Evolutionary conservation across 108 stramenopile species (phyloP), one percentile per base, ranked within the genome.

Genomic region (Nannochloropsis oceanica): DNA sequence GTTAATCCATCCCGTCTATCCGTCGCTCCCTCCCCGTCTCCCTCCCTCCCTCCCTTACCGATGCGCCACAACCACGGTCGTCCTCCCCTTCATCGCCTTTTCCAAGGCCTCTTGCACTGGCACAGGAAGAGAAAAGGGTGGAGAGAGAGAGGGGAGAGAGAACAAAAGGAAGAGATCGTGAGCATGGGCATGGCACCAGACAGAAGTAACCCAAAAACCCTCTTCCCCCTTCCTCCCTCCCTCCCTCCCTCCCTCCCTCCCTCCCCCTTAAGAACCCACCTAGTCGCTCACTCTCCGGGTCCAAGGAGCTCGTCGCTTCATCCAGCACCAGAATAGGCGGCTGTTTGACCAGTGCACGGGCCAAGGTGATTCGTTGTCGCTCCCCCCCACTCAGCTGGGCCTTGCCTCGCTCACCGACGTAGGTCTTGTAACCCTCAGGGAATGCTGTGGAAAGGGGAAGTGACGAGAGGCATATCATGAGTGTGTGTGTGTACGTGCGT

Each of bases 311-410:
- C 9, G 86, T 87, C 25, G 79, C 26, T 42, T 87, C 86, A 79
- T 87, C 86, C 50, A n/a, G 24, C 43, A 87, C 27, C 22, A 87
- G 10, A 0, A 87, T n/a, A 43, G 43, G 24, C 43, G 79, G 80
- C 0, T 80, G 42, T 9, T 43, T 27, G 13, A 87, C 20, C 25
- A 85, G 14, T 24, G 87, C 87, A 0, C 87, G 43, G n/a, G 87
- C 87, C 42, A 85, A 42, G 34, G 85, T 18, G 42, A 89, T 85
- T 9, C 85, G 84, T 27, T 89, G 88, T 26, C 83, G 50, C 46
- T 89, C 85, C 25, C 88, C 88, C n/a, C 88, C 88, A 59, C 44
- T 73, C 20, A 89, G 43, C 81, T 27, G 11, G 26, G 85, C 85
- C n/a, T 73, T 73, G 43, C 88, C 88, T 26, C 88, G 84, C 80